These are phyloP conservation scores for Celoporthe dispersa DNA, from an alignment of 2,329 filamentous ascomycete species.

Conservation along the genomic window DNA sequence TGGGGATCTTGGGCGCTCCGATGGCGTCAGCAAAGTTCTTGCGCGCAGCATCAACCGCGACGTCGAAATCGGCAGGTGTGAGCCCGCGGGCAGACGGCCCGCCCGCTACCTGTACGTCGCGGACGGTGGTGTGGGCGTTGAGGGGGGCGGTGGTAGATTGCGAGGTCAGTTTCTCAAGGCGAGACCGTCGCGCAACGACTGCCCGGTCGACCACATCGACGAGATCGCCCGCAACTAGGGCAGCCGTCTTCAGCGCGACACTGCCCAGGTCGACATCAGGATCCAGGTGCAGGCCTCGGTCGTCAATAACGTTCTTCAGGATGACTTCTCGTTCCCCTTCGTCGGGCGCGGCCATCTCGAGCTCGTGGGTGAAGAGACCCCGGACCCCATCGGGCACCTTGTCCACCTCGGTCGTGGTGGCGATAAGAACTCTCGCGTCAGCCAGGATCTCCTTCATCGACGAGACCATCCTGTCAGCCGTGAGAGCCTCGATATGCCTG, in stretches of 20 bases:
- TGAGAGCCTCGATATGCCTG: constrained; percentile 87
- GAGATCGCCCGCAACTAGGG: constrained; percentile 90
- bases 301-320: constrained; percentile 75
- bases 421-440: constrained; percentile 82
- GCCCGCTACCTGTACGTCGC: constrained; percentile 87
- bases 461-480: constrained; percentile 85
- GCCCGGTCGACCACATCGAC: constrained; percentile 94
- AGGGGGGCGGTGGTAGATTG: constrained; percentile 43
- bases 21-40: constrained; percentile 99
- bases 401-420: constrained; percentile 93
- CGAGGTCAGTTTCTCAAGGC: constrained; percentile 73
- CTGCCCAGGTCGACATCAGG: constrained; percentile 81
- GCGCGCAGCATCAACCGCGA: constrained; percentile 91
- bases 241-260: constrained; percentile 93
- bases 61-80: constrained; percentile 82
- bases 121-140: constrained; percentile 61
- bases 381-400: constrained; percentile 90
- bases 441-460: constrained; percentile 82
- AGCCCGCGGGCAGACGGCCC: constrained; percentile 79
- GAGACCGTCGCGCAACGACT: constrained; percentile 73
- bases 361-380: constrained; percentile 90
- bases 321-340: constrained; percentile 92
- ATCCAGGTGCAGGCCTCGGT: constrained; percentile 76
- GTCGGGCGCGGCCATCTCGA: constrained; percentile 91
- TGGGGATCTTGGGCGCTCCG: constrained; percentile 96